These are phyloP conservation scores for Sporothrix schenckii DNA, from an alignment of 2,329 filamentous ascomycete genomes.

Conservation along the genomic window DNA sequence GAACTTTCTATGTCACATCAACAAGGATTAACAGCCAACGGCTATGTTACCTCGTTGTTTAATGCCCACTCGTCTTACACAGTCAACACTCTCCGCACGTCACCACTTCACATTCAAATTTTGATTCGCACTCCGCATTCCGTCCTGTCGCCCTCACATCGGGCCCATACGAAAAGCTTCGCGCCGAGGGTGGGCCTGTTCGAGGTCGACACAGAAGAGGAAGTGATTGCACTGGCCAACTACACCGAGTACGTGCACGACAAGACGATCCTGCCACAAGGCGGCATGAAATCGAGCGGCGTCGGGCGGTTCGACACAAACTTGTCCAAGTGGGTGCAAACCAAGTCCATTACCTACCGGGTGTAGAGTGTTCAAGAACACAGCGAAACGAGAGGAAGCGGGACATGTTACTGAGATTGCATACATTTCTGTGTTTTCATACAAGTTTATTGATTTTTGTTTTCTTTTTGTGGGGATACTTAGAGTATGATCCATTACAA, in stretches of 20 bases:
- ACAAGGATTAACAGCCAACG: too few species aligned
- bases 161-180: slow-evolving; percentile 66
- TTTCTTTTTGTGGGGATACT: neutral
- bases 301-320: slow-evolving; percentile 63
- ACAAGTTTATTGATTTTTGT: neutral
- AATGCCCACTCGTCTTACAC: too few species aligned
- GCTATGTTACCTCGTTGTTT: too few species aligned
- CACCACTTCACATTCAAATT: too few species aligned
- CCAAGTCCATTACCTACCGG: slow-evolving; percentile 63
- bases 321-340: slow-evolving; percentile 64
- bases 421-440: neutral
- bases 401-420: too few species aligned
- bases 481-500: neutral
- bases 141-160: too few species aligned
- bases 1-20: too few species aligned
- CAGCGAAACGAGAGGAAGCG: neutral
- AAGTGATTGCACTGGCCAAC: slow-evolving; percentile 74
- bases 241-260: slow-evolving; percentile 78
- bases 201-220: slow-evolving; percentile 67
- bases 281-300: slow-evolving; percentile 67
- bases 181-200: slow-evolving; percentile 73
- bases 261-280: slow-evolving; percentile 65
- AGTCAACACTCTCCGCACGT: too few species aligned
- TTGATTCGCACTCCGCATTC: too few species aligned
- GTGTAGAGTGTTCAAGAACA: neutral